A percentile compares a stretch with the other conserved stretches of the same genome.
Evolutionary conservation across 1,284 basidiomycete genomes (phyloP).

Genomic region (Austroboletus rostrupii): DNA sequence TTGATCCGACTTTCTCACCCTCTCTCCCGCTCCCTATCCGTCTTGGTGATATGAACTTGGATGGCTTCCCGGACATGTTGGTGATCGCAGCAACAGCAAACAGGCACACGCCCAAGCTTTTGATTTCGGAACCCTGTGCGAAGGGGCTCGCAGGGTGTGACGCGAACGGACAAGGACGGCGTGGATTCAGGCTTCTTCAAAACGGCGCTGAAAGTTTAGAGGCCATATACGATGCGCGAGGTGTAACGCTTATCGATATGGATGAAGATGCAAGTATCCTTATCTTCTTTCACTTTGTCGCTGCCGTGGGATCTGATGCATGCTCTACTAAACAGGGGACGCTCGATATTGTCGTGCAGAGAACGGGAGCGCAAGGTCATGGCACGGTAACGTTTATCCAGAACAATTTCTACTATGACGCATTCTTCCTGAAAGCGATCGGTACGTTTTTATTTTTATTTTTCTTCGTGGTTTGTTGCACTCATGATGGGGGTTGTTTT

Average conservation of each 20-base stretch:
- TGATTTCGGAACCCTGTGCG: slow-evolving; percentile 72
- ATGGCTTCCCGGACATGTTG: slow-evolving; percentile 93
- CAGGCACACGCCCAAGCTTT: slow-evolving; percentile 60
- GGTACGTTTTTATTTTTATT: slow-evolving; percentile 42
- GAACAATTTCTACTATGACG: slow-evolving; percentile 98
- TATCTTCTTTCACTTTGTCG: background rate
- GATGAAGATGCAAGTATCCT: slow-evolving; percentile 87
- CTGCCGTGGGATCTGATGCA: slow-evolving; percentile 1
- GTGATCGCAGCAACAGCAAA: slow-evolving; percentile 51
- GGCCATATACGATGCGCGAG: slow-evolving; percentile 72
- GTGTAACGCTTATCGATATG: slow-evolving; percentile 84
- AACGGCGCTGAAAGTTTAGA: slow-evolving; percentile 65
- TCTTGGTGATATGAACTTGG: slow-evolving; percentile 88
- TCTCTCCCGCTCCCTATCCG: slow-evolving; percentile 75
- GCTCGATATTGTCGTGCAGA: slow-evolving; percentile 87
- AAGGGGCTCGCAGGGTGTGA: slow-evolving; percentile 54
- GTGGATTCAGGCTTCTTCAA: slow-evolving; percentile 61
- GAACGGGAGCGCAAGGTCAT: slow-evolving; percentile 63
- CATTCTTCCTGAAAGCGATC: slow-evolving; percentile 97
- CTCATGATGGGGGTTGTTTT: too few relatives aligned
- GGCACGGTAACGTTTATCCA: slow-evolving; percentile 82
- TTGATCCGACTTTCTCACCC: slow-evolving; percentile 60
- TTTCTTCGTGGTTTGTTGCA: too few relatives aligned
- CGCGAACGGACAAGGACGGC: slow-evolving; percentile 41
- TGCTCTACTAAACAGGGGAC: slow-evolving; percentile 62